Percentiles rank a stretch among this genome's conserved stretches.
These are phyloP conservation scores for Trichophyton verrucosum DNA, from an alignment of 2,329 filamentous ascomycete genomes.

Conservation along the genomic window DNA sequence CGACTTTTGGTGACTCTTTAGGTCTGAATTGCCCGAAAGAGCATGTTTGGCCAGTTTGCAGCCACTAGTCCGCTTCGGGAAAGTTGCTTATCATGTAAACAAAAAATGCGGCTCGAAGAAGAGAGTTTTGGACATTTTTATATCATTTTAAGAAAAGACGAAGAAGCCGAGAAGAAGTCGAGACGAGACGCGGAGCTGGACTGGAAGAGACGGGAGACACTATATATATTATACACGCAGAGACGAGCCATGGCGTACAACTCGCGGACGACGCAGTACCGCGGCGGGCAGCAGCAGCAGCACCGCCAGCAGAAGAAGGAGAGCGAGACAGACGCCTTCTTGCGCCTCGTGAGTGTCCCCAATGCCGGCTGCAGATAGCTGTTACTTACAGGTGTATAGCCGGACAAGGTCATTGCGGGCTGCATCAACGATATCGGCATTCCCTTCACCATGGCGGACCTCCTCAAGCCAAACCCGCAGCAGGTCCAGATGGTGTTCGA, in stretches of 20 bases:
- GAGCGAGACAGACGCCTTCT: slow-evolving; percentile 45
- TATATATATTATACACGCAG: no score
- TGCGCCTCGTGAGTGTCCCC: slow-evolving; percentile 40
- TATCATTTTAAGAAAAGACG: background rate
- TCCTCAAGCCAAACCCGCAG: slow-evolving; percentile 85
- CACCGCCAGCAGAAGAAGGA: slow-evolving; percentile 40
- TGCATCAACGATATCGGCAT: slow-evolving; percentile 97
- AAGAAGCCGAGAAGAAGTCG: background rate
- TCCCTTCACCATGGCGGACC: slow-evolving; percentile 69
- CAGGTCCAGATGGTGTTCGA: slow-evolving; percentile 97
- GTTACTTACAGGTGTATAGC: slow-evolving; percentile 27
- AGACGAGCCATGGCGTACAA: slow-evolving; percentile 36
- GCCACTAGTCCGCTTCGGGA: slow-evolving; percentile 14
- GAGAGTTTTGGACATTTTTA: background rate
- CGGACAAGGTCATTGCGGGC: slow-evolving; percentile 72
- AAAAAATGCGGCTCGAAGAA: slow-evolving; percentile 4
- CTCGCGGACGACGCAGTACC: slow-evolving; percentile 40
- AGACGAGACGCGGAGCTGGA: no score
- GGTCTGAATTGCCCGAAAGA: slow-evolving; percentile 29
- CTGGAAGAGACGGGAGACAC: no score
- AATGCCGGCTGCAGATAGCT: background rate
- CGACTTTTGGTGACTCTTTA: background rate
- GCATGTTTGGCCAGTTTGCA: slow-evolving; percentile 31
- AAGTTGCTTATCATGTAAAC: slow-evolving; percentile 9
- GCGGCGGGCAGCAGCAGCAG: slow-evolving; percentile 33